phyloP scores from a whole-genome alignment of 2,329 filamentous ascomycete species.

The Colletotrichum tofieldiae region DNA sequence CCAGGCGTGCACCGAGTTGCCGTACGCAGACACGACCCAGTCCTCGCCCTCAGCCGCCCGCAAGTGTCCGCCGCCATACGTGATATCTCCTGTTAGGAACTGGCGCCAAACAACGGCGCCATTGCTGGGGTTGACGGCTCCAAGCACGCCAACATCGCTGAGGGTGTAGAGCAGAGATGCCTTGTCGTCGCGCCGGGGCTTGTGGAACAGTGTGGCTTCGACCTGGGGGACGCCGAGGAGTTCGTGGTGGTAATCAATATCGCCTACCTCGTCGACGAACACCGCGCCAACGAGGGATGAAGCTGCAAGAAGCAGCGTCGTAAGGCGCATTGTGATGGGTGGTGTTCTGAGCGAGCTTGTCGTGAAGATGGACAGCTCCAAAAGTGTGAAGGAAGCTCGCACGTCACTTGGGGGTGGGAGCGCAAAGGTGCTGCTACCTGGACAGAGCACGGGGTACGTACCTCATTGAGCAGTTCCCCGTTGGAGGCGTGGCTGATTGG shows the following conservation, averaged over 20 bases:
- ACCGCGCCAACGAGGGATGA: conserved; percentile 73
- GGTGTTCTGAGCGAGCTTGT: conserved; percentile 38
- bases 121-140: conserved; percentile 90
- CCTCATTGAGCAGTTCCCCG: not conserved
- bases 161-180: conserved; percentile 93
- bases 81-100: conserved; percentile 69
- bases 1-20: conserved; percentile 83
- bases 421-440: not conserved
- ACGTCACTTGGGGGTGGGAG: conserved; percentile 22
- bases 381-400: conserved; percentile 24
- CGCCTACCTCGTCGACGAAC: conserved; percentile 91
- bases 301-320: conserved; percentile 54
- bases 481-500: conserved; percentile 24
- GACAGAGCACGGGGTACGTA: not conserved
- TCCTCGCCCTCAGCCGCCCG: conserved; percentile 85
- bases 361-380: conserved; percentile 29
- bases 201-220: conserved; percentile 95
- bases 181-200: conserved; percentile 84
- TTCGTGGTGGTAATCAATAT: conserved; percentile 93
- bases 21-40: conserved; percentile 82
- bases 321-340: conserved; percentile 43
- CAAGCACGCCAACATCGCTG: conserved; percentile 86
- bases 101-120: conserved; percentile 92
- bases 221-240: conserved; percentile 87
- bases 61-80: conserved; percentile 68